Evolutionary conservation across 805 yeast species (phyloP), one percentile per base, ranked within the genome.

Genomic region (Ogataea polymorpha): DNA sequence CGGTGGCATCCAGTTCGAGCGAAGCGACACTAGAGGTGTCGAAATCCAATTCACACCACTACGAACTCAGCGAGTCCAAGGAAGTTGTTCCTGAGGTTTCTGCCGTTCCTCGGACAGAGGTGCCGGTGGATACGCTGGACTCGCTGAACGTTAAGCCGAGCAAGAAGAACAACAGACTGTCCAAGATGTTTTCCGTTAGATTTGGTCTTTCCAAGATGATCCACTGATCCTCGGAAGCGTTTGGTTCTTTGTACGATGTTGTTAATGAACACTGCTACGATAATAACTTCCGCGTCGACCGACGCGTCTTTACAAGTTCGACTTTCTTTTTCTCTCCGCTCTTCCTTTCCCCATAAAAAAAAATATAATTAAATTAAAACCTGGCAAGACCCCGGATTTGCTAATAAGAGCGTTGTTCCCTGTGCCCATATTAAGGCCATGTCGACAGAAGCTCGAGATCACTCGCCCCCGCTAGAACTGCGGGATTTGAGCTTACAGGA

Each of bases 181-280:
- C 59, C 21, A 50, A 45, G 41, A 45, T 53, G 48, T 50, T 56
- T 25, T 51, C 58, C 6, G 54, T 52, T n/a, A 46, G 51, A 14
- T 45, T 56, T 12, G 58, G 61, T 6, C 37, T 53, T 3, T 51
- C 56, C 13, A 52, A 49, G 28, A 41, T 45, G 42, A 33, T 35
- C 32, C 42, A 39, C 13, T 44, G 29, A 35, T 34, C 11, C 8
- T 5, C 17, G 18, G 29, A 11, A n/a, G 30, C 23, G 26, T 20
- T 8, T 23, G 12, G 29, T 39, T 32, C 29, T 28, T 23, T 21
- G 37, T 39, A 38, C 17, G 24, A 39, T 39, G 37, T 23, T 38
- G 24, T 28, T 39, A 39, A 39, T 33, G 37, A 33, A 33, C 30
- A 30, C 26, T 25, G 14, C 14, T 25, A 25, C 32, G 32, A 16